Base-by-base conservation (phyloP, 352 stramenopile genomes). In the Globisporangium cylindrosporum region DNA sequence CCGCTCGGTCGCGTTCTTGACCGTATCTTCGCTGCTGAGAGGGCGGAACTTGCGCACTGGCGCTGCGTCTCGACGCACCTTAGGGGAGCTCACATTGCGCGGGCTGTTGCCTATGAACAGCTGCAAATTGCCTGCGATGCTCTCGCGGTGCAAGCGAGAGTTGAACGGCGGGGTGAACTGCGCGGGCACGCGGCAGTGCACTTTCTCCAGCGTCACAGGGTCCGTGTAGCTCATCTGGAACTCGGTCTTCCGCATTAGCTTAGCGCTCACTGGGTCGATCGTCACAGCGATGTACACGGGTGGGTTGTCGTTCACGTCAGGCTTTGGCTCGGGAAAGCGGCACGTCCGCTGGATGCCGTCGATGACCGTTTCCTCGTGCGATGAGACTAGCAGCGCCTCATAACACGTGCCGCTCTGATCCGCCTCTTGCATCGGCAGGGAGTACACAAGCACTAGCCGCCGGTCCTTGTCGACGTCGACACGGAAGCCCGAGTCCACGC, bases 31-130 rank as follows among this genome's bases (percentile, higher is more conserved):
- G 18, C 22, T 65, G 14, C 46, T 80, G 66, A 62, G 60, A 12
- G 54, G 68, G 0, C 49, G 71, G 70, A 67, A 86, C 62, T 54
- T 61, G 24, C 72, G 60, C 48, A 43, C 22, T 14, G 63, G 41
- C 2, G 62, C 64, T n/a, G 51, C 24, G 29, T 32, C 58, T 12
- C 69, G 73, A 8, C 76, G 72, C 32, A 60, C 53, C 32, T 68
- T 63, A 34, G 75, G 72, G 3, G 59, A 80, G 29, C 64, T 89
- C 18, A 81, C 73, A 25, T 89, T 86, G 55, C 74, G 80, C 24
- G 83, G 85, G 64, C 86, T 91, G 51, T 91, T 91, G 36, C 85
- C 85, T 8, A 93, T 55, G 55, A 77, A 91, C 54, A 93, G 59
- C 0, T 71, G 71, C 57, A 90, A 89, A 7, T 73, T 82, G 18